Percentiles rank a stretch among this genome's conserved stretches.
These are phyloP conservation scores for Metschnikowia hibisci DNA, from an alignment of 805 yeast species.

Conservation along the genomic window DNA sequence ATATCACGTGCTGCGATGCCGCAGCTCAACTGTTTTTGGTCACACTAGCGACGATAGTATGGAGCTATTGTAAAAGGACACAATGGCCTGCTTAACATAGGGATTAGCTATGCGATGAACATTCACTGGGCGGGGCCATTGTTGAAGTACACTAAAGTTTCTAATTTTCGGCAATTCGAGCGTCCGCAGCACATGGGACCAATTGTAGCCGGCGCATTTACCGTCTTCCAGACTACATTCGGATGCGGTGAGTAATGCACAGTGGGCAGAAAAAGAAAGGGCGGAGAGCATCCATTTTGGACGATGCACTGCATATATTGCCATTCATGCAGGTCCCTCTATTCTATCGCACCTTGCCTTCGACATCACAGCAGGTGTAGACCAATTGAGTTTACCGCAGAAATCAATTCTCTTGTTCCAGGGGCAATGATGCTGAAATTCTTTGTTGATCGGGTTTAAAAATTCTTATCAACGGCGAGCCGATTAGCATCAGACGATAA, in stretches of 20 bases:
- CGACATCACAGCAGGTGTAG: not conserved
- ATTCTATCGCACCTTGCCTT: not conserved
- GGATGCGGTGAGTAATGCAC: not conserved
- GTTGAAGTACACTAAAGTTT: no score
- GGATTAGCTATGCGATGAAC: no score
- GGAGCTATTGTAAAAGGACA: not conserved
- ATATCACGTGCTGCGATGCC: not conserved
- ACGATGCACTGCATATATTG: conserved; percentile 2
- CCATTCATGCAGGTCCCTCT: not conserved
- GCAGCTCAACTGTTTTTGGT: conserved; percentile 1
- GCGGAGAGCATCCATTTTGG: not conserved
- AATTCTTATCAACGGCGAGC: not conserved
- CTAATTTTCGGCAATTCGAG: not conserved
- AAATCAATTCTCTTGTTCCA: not conserved
- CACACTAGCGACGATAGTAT: conserved; percentile 1
- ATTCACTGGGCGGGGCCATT: no score
- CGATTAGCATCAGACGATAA: not conserved
- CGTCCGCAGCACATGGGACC: not conserved
- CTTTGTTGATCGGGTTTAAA: not conserved
- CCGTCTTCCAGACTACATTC: not conserved
- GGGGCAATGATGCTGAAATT: not conserved
- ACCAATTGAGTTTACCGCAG: not conserved
- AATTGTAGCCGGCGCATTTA: not conserved
- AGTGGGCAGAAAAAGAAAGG: conserved; percentile 3
- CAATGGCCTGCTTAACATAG: no score